These are phyloP conservation scores for Teratosphaeria nubilosa DNA, from an alignment of 2,329 filamentous ascomycete genomes.

Conservation along the genomic window DNA sequence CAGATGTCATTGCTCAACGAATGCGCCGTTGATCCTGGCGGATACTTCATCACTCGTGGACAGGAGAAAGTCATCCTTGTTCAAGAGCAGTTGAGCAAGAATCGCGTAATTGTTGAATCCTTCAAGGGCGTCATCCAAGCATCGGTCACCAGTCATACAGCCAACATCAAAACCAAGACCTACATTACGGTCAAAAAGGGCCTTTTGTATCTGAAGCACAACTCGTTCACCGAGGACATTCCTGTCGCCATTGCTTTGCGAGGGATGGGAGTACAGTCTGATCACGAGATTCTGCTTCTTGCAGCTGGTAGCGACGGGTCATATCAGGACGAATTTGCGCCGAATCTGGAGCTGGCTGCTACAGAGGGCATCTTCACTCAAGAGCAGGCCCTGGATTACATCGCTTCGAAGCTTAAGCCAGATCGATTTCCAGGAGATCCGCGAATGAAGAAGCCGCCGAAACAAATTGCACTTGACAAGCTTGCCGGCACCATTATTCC, in stretches of 20 bases:
- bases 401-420: slow-evolving; percentile 80
- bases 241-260: slow-evolving; percentile 90
- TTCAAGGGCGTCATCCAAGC: slow-evolving; percentile 92
- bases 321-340: slow-evolving; percentile 89
- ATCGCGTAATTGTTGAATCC: slow-evolving; percentile 92
- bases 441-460: slow-evolving; percentile 57
- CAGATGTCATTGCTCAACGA: slow-evolving; percentile 91
- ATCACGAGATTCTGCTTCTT: slow-evolving; percentile 87
- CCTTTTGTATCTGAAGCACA: slow-evolving; percentile 78
- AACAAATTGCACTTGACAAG: slow-evolving; percentile 86
- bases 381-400: slow-evolving; percentile 88
- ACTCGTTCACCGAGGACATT: slow-evolving; percentile 85
- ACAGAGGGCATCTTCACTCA: slow-evolving; percentile 82
- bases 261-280: slow-evolving; percentile 84
- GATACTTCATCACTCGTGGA: slow-evolving; percentile 95
- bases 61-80: slow-evolving; percentile 98
- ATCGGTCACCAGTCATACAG: slow-evolving; percentile 93
- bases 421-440: slow-evolving; percentile 43
- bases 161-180: slow-evolving; percentile 95
- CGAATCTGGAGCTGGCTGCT: slow-evolving; percentile 89
- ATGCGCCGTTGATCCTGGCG: slow-evolving; percentile 89
- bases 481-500: slow-evolving; percentile 88
- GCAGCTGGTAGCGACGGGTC: slow-evolving; percentile 77
- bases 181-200: slow-evolving; percentile 94
- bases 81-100: slow-evolving; percentile 98